These are phyloP conservation scores for Aspergillus baeticus DNA, from an alignment of 495 filamentous ascomycete genomes.

Conservation along the genomic window DNA sequence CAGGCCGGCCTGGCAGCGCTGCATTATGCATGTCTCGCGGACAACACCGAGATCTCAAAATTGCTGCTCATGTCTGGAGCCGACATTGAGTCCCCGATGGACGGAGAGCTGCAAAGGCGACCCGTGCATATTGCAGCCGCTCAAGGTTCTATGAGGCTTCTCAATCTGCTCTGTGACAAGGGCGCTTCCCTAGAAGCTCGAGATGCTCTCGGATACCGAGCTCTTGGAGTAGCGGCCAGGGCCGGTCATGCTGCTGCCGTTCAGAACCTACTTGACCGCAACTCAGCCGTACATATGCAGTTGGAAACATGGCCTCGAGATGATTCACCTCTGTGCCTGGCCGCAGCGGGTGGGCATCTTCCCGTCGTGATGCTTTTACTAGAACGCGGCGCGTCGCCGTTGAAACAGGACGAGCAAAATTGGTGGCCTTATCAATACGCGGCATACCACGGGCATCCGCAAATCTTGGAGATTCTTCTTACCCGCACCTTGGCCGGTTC, in stretches of 20 bases:
- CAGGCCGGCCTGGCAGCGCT: conserved; percentile 32
- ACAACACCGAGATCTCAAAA: conserved; percentile 33
- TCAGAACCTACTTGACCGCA: conserved; percentile 35
- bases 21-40: conserved; percentile 45
- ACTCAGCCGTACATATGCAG: conserved; percentile 31
- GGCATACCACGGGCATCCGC: conserved; percentile 38
- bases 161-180: conserved; percentile 38
- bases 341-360: conserved; percentile 39
- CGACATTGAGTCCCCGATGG: conserved; percentile 36
- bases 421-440: conserved; percentile 43
- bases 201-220: conserved; percentile 37
- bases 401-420: conserved; percentile 39
- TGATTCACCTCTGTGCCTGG: conserved; percentile 44
- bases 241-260: conserved; percentile 38
- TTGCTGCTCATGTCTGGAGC: conserved; percentile 41
- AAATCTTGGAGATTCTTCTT: conserved; percentile 29
- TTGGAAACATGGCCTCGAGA: conserved; percentile 29
- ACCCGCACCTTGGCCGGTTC: conserved; percentile 13
- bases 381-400: conserved; percentile 33
- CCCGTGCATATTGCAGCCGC: conserved; percentile 42
- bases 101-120: conserved; percentile 24
- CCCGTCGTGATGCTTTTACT: conserved; percentile 37
- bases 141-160: conserved; percentile 28
- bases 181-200: conserved; percentile 39
- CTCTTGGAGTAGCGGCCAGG: conserved; percentile 36